Percentiles rank a stretch among this genome's conserved stretches.
phyloP scores from a whole-genome alignment of 176 grass and related monocot species.

The Melocanna baccifera region DNA sequence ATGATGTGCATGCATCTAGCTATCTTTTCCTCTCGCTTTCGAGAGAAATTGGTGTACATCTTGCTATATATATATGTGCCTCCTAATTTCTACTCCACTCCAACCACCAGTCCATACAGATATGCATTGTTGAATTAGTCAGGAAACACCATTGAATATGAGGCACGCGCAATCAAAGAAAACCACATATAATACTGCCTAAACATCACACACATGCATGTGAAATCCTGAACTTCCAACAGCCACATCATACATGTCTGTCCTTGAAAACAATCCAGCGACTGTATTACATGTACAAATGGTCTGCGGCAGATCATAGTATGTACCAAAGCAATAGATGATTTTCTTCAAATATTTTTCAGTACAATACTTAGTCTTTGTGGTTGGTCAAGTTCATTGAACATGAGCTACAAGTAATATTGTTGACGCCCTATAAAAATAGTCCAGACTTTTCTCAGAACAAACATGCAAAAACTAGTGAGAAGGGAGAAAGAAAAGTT shows the following conservation, averaged over 20 bases:
- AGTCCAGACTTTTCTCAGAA: background rate
- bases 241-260: background rate
- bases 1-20: slow-evolving; percentile 25
- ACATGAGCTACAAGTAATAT: background rate
- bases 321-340: too few relatives aligned
- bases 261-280: background rate
- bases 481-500: background rate
- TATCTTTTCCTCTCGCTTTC: background rate
- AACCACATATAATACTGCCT: background rate
- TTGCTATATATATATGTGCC: background rate
- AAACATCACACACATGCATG: slow-evolving; percentile 5
- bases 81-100: background rate
- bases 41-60: background rate
- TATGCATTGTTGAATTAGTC: slow-evolving; percentile 1
- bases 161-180: background rate
- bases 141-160: background rate
- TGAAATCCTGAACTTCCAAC: slow-evolving; percentile 19
- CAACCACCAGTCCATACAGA: background rate
- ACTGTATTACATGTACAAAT: background rate
- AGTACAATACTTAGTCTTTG: background rate
- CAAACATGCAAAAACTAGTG: background rate
- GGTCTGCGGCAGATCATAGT: slow-evolving; percentile 12
- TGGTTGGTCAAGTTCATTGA: slow-evolving; percentile 1
- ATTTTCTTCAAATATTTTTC: background rate
- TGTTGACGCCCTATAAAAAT: background rate